Base-by-base conservation (phyloP, 2,329 filamentous ascomycete species). In the Whalleya microplaca region DNA sequence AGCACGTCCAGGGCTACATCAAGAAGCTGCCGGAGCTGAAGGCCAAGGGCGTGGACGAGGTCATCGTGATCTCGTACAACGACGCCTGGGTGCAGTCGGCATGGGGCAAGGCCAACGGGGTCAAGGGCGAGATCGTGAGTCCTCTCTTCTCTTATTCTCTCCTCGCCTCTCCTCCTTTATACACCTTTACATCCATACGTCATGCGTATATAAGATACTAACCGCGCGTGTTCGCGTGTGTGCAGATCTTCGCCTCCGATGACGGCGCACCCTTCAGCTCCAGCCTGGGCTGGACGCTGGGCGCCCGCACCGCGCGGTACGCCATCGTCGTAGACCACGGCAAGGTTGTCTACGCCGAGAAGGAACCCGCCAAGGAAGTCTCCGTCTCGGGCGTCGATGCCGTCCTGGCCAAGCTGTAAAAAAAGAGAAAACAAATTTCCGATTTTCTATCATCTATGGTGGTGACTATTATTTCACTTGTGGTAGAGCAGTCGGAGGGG, bases 71-170 rank as follows among this genome's bases (percentile, higher is more conserved):
- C 70, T 90, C 91, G 58, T 88, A 80, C 80, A 96, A 96, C 77
- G 92, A 96, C 76, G 80, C 87, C 63, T 96, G 82, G 72, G 92
- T 96, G 74, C 94, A 94, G 90, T 88, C 86, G 68, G 91, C 90
- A 52, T 95, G 91, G 91, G 89, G 86, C 77, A 96, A 96, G 84
- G 91, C 92, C 71, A 94, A 96, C 77, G 82, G 82, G 51, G 81
- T 94, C 71, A 87, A 84, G 71, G 85, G 87, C 63, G 88, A 94
- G 56, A 81, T 85, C 64, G 81, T 84, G 66, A 66, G 81, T 73
- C 51, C 23, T 2, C 41, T 19, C 29, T 20, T 10, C 27, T 45
- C 44, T 27, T 51, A 2, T 8, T 29, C 45, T 32, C 46, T 42
- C 7, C n/a, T 56, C 12, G 48, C 21, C 14, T 3, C 21, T 21